These are phyloP conservation scores for Plasmodium gonderi DNA, from an alignment of 169 alveolate species.

Conservation along the genomic window DNA sequence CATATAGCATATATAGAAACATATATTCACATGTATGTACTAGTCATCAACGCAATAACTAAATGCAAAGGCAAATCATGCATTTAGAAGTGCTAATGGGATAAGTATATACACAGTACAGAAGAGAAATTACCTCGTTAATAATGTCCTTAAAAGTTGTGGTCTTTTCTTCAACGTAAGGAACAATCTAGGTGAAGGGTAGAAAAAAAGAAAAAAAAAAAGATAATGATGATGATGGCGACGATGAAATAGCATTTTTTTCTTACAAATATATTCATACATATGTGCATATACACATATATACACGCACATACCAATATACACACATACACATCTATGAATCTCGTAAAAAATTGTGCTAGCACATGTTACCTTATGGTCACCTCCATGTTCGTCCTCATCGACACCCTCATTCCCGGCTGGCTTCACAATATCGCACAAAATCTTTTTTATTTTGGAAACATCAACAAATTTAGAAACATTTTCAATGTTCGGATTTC, in stretches of 20 bases:
- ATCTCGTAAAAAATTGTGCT: too few relatives aligned
- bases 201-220: background rate
- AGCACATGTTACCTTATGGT: background rate
- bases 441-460: slow-evolving; percentile 41
- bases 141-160: slow-evolving; percentile 55
- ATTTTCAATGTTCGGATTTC: slow-evolving; percentile 27
- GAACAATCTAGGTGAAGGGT: slow-evolving; percentile 34
- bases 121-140: slow-evolving; percentile 3
- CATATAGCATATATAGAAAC: background rate
- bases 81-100: too few relatives aligned
- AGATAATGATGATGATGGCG: background rate
- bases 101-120: background rate
- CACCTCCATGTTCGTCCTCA: background rate
- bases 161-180: slow-evolving; percentile 48
- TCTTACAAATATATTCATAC: background rate
- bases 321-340: too few relatives aligned
- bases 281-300: background rate
- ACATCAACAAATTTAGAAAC: slow-evolving; percentile 67
- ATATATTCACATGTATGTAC: background rate
- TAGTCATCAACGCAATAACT: too few relatives aligned
- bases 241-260: background rate
- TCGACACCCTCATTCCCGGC: slow-evolving; percentile 8
- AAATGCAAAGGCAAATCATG: too few relatives aligned
- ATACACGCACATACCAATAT: too few relatives aligned
- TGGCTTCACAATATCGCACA: slow-evolving; percentile 60